These are phyloP conservation scores for Coemansia sp. DNA, from an alignment of 192 early-diverging fungal genomes.

Conservation along the genomic window DNA sequence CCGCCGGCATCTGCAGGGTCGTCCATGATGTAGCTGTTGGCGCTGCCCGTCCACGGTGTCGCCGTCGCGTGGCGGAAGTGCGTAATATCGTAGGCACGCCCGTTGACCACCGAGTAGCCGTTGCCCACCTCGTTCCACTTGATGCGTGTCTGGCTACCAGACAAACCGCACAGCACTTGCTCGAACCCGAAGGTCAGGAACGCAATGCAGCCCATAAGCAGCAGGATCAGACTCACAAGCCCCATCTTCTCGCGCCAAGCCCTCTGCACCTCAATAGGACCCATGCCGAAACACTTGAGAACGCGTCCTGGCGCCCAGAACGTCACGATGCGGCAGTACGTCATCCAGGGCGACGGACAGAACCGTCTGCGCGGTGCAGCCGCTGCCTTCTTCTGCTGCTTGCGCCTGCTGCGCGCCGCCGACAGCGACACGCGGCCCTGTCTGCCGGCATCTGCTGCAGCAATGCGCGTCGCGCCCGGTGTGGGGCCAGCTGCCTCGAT, in stretches of 20 bases:
- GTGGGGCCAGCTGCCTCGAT: constrained; percentile 9
- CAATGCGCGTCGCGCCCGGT: constrained; percentile 18
- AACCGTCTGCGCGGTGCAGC: constrained; percentile 25
- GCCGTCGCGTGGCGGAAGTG: constrained; percentile 58
- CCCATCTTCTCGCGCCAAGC: constrained; percentile 96
- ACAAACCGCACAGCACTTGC: constrained; percentile 60
- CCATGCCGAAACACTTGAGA: constrained; percentile 61
- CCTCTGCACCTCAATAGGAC: constrained; percentile 58
- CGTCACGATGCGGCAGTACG: constrained; percentile 58
- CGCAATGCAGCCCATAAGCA: constrained; percentile 71
- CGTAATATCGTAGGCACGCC: constrained; percentile 63
- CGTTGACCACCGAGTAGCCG: constrained; percentile 62
- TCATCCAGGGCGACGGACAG: constrained; percentile 55
- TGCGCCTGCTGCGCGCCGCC: constrained; percentile 38
- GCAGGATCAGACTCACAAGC: constrained; percentile 73
- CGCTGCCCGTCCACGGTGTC: constrained; percentile 42
- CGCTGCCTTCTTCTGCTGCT: constrained; percentile 22
- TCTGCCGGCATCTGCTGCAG: constrained; percentile 16
- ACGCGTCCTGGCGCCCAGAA: constrained; percentile 60
- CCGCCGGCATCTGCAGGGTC: constrained; percentile 61
- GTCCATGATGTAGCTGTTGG: constrained; percentile 57
- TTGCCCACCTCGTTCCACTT: constrained; percentile 58
- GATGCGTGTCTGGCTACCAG: constrained; percentile 44
- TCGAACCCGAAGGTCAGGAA: constrained; percentile 87
- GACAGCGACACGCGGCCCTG: constrained; percentile 27